These are phyloP conservation scores for Claviceps pazoutovae DNA, from an alignment of 2,329 filamentous ascomycete genomes.

Conservation along the genomic window DNA sequence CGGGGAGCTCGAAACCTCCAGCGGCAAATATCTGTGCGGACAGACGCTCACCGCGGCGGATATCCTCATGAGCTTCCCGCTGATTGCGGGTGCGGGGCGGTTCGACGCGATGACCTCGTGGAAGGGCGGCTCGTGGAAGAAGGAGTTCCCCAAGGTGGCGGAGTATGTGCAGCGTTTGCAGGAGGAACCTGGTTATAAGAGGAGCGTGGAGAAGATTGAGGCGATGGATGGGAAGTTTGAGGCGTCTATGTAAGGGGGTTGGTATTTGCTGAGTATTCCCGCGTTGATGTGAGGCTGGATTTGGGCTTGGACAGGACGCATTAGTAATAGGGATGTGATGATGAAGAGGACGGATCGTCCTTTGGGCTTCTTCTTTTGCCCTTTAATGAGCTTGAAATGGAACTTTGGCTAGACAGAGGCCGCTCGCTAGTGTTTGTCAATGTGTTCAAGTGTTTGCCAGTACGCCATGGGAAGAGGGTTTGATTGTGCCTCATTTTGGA, in stretches of 20 bases:
- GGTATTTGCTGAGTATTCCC: neutral
- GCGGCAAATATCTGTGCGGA: constrained; percentile 35
- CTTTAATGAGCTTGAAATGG: too few relatives aligned
- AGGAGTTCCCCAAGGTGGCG: constrained; percentile 28
- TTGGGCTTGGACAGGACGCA: neutral
- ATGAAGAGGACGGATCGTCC: neutral
- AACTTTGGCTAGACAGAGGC: too few relatives aligned
- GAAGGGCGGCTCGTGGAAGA: constrained; percentile 24
- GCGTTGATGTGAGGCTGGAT: neutral
- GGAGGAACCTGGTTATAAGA: constrained; percentile 32
- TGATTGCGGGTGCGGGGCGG: constrained; percentile 29
- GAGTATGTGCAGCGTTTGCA: constrained; percentile 34
- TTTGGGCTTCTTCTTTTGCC: too few relatives aligned
- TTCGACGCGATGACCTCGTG: constrained; percentile 28
- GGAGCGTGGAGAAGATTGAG: constrained; percentile 33
- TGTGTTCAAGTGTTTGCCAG: too few relatives aligned
- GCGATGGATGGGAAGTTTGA: constrained; percentile 30
- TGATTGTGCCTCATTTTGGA: neutral
- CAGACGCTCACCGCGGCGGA: constrained; percentile 35
- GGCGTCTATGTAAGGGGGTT: constrained; percentile 5
- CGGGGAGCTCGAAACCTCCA: constrained; percentile 31
- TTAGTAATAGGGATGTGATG: neutral
- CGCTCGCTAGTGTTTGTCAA: too few relatives aligned
- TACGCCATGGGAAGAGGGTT: neutral
- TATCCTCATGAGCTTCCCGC: constrained; percentile 38